Conservation (phyloP, 345 rosid species). For the Erodium maritimum region DNA sequence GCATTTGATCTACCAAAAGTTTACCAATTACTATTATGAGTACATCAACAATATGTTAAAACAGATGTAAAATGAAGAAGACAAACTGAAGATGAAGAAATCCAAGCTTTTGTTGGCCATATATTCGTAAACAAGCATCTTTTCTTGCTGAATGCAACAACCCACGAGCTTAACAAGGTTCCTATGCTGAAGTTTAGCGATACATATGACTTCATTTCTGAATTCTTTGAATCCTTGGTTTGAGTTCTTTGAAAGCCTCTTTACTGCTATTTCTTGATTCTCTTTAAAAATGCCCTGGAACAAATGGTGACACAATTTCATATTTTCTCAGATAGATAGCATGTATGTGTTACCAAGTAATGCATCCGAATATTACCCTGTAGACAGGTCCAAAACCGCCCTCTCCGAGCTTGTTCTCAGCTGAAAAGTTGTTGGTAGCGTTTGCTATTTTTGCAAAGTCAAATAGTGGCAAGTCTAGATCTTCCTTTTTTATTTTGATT, state of each 20-base stretch:
- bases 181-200: neutral
- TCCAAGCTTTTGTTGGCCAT: neutral
- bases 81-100: neutral
- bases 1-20: too few species aligned
- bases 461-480: slow-evolving; percentile 15
- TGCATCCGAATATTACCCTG: slow-evolving; percentile 10
- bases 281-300: neutral
- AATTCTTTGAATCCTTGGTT: neutral
- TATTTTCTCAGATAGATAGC: neutral
- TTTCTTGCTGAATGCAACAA: neutral
- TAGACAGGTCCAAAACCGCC: slow-evolving; percentile 28
- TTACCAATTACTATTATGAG: too few species aligned
- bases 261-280: neutral
- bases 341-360: neutral
- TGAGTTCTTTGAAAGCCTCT: neutral
- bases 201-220: neutral
- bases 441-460: slow-evolving; percentile 9
- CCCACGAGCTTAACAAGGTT: neutral
- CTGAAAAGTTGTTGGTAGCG: slow-evolving; percentile 15
- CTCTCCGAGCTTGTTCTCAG: slow-evolving; percentile 15
- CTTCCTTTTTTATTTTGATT: slow-evolving; percentile 1
- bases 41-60: too few species aligned
- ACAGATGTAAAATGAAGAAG: too few species aligned
- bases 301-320: neutral
- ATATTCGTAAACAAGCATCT: neutral